Percentiles rank a stretch among this genome's conserved stretches.
Evolutionary conservation across 2,329 filamentous ascomycete species (phyloP).

Genomic region (Tolypocladium pustulatum): DNA sequence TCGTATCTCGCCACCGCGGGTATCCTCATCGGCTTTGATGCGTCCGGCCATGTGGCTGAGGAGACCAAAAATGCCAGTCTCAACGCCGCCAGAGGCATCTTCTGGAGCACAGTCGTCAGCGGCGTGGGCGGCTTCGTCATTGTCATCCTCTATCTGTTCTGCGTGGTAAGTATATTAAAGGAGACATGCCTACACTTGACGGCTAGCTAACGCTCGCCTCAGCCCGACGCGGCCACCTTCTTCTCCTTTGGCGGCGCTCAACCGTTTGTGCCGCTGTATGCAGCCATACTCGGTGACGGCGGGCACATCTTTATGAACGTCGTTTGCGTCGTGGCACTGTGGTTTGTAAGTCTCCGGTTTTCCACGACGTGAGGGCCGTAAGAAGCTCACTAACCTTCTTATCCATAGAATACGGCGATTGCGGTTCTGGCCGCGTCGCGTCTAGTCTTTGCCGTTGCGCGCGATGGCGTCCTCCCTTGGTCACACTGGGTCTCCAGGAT

Average conservation of each 20-base stretch:
- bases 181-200: neutral
- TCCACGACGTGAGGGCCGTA: neutral
- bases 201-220: neutral
- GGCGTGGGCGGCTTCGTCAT: conserved; percentile 43
- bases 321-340: neutral
- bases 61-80: conserved; percentile 48
- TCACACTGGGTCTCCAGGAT: conserved; percentile 47
- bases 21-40: conserved; percentile 50
- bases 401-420: conserved; percentile 42
- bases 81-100: conserved; percentile 47
- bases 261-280: conserved; percentile 49
- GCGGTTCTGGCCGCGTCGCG: conserved; percentile 48
- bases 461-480: conserved; percentile 49
- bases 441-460: conserved; percentile 52
- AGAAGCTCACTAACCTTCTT: neutral
- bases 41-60: conserved; percentile 49
- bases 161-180: conserved; percentile 23
- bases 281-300: conserved; percentile 41
- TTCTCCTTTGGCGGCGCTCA: conserved; percentile 44
- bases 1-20: conserved; percentile 51
- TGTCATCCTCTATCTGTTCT: conserved; percentile 50
- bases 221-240: neutral
- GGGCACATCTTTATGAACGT: conserved; percentile 32
- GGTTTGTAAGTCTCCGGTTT: neutral
- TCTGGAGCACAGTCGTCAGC: conserved; percentile 48